Percentiles rank a stretch among this genome's conserved stretches.
These are phyloP conservation scores for Fusarium euwallaceae DNA, from an alignment of 2,329 filamentous ascomycete genomes.

Conservation along the genomic window DNA sequence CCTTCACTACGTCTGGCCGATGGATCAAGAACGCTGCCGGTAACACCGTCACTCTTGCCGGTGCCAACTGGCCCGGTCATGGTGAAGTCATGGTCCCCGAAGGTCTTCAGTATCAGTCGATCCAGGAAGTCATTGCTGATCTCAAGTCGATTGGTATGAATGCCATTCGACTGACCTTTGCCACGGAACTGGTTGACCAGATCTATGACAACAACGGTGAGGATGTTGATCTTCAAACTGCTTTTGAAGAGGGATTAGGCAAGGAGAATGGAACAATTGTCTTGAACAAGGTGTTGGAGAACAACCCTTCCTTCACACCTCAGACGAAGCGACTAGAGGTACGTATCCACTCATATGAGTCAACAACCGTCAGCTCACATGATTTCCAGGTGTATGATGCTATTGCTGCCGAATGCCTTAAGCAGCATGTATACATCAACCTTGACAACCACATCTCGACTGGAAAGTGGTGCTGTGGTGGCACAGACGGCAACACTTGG, in stretches of 20 bases:
- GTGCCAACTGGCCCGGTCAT: constrained; percentile 73
- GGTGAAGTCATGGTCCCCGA: constrained; percentile 75
- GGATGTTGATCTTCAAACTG: constrained; percentile 61
- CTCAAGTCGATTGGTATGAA: constrained; percentile 74
- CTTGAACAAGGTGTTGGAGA: constrained; percentile 64
- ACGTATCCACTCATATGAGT: constrained; percentile 8
- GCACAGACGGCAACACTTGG: constrained; percentile 69
- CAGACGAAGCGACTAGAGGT: constrained; percentile 67
- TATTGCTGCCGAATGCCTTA: constrained; percentile 67
- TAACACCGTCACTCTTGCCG: constrained; percentile 61
- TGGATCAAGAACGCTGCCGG: constrained; percentile 57
- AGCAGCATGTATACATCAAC: constrained; percentile 69
- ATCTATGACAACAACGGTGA: constrained; percentile 63
- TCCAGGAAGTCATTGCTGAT: constrained; percentile 66
- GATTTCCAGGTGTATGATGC: constrained; percentile 63
- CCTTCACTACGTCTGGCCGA: constrained; percentile 56
- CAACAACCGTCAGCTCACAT: background rate
- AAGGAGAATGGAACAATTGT: constrained; percentile 65
- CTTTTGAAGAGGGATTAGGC: constrained; percentile 63
- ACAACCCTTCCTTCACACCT: constrained; percentile 69
- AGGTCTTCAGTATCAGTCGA: constrained; percentile 72
- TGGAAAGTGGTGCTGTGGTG: constrained; percentile 70
- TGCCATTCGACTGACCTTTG: constrained; percentile 72
- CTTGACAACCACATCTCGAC: constrained; percentile 73
- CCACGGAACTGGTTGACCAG: constrained; percentile 74